Conservation (phyloP, 192 early-diverging fungal genomes). For the Podila epigama region DNA sequence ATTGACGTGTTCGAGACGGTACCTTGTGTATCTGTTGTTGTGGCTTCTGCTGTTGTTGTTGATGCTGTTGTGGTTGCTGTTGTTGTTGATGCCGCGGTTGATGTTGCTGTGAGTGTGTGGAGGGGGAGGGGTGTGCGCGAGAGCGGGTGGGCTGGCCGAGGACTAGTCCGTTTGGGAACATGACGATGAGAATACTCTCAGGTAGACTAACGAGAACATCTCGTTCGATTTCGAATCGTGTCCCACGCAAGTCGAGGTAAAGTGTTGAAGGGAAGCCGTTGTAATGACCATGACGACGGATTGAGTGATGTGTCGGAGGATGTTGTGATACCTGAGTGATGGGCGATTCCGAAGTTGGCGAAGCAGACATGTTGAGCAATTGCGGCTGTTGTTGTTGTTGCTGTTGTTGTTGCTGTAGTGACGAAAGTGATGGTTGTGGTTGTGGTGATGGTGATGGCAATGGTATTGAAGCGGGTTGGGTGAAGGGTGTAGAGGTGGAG, state of each 20-base stretch:
- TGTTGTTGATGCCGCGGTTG: not conserved
- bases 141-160: slow-evolving; percentile 17
- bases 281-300: slow-evolving; percentile 5
- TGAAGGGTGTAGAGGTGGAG: too few relatives aligned
- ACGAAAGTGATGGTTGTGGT: slow-evolving; percentile 41
- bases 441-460: slow-evolving; percentile 1
- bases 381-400: slow-evolving; percentile 5
- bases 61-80: not conserved
- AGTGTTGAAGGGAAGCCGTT: slow-evolving; percentile 56
- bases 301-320: not conserved
- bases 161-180: slow-evolving; percentile 69
- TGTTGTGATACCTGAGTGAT: slow-evolving; percentile 24
- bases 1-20: not conserved
- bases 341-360: slow-evolving; percentile 2
- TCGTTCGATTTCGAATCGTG: slow-evolving; percentile 60
- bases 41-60: not conserved
- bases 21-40: not conserved
- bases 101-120: not conserved
- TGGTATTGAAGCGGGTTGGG: too few relatives aligned
- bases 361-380: too few relatives aligned
- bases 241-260: slow-evolving; percentile 62
- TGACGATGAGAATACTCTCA: slow-evolving; percentile 65
- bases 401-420: slow-evolving; percentile 51
- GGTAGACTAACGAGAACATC: slow-evolving; percentile 63
- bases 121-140: not conserved